These are phyloP conservation scores for Naganishia friedmannii DNA, from an alignment of 768 basidiomycete genomes.

Conservation along the genomic window DNA sequence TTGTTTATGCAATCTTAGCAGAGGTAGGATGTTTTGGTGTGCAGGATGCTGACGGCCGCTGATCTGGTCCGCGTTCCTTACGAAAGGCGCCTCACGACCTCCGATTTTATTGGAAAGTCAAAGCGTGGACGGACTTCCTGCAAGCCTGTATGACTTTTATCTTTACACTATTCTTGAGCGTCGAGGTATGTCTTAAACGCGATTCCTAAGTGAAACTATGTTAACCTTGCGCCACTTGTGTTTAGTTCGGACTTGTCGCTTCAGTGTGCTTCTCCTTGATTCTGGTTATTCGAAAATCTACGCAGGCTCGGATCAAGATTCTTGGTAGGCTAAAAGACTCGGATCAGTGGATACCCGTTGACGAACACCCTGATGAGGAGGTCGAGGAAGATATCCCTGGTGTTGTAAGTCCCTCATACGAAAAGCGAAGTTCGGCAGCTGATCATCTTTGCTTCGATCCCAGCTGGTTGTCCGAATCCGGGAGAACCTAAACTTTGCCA, in stretches of 20 bases:
- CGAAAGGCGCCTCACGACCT: slow-evolving; percentile 71
- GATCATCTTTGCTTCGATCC: not conserved
- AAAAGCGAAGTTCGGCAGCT: not conserved
- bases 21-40: slow-evolving; percentile 56
- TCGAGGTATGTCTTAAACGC: slow-evolving; percentile 59
- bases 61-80: not conserved
- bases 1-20: slow-evolving; percentile 76
- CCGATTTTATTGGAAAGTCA: slow-evolving; percentile 77
- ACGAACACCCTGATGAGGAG: slow-evolving; percentile 72
- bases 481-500: slow-evolving; percentile 91
- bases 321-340: slow-evolving; percentile 86
- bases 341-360: slow-evolving; percentile 82
- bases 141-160: slow-evolving; percentile 86
- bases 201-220: not conserved
- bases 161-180: slow-evolving; percentile 80
- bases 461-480: slow-evolving; percentile 78
- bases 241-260: slow-evolving; percentile 74
- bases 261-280: slow-evolving; percentile 82
- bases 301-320: slow-evolving; percentile 84
- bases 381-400: slow-evolving; percentile 59
- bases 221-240: not conserved
- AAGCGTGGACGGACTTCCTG: slow-evolving; percentile 85
- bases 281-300: slow-evolving; percentile 83
- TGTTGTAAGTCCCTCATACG: slow-evolving; percentile 36
- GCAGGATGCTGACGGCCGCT: not conserved